Base-by-base conservation (phyloP, 148 eudicot genomes). In the Chenopodium berlandieri region DNA sequence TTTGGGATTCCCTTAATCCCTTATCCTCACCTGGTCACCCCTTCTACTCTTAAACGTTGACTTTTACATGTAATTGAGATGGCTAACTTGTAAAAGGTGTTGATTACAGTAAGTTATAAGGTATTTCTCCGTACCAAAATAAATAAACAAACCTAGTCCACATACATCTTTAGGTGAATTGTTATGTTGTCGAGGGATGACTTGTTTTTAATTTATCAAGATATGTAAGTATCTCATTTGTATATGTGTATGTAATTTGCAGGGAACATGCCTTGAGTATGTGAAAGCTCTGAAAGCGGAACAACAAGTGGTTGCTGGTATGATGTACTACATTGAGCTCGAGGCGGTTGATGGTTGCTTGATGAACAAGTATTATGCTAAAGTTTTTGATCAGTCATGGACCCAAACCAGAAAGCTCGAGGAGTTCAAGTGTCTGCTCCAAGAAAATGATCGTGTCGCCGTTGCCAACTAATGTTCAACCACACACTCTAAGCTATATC, bases 301-400 rank as follows among this genome's bases (percentile, higher is more conserved):
- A 78, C 63, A 85, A 74, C 89, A 89, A 82, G 87, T 87, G 83
- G 91, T 89, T 44, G 34, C 85, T 56, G 91, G 91, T 31, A 84
- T 75, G 19, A 82, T 85, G 80, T 85, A 89, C 79, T 79, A 85
- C 63, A 84, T 89, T 4, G 82, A 82, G 2, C 75, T 89, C 1
- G 91, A 89, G 54, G 89, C 85, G 37, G 77, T 9, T 6, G 85
- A 87, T 70, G 87, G 84, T 4, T 83, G 74, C 40, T 9, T 65
- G 86, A 79, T 69, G 54, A 68, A 78, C 40, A 79, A 62, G 40
- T 84, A 84, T 23, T 85, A 84, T 56, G 88, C 91, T 16, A 82
- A 89, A 60, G 86, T 89, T 16, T 87, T 82, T 84, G 91, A 83
- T 32, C 78, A 85, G 81, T 75, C 82, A 77, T 87, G 91, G 89